Percentiles rank a stretch among this genome's conserved stretches.
Conservation (phyloP, 441 rosid species). For the Aquilaria agallochum region DNA sequence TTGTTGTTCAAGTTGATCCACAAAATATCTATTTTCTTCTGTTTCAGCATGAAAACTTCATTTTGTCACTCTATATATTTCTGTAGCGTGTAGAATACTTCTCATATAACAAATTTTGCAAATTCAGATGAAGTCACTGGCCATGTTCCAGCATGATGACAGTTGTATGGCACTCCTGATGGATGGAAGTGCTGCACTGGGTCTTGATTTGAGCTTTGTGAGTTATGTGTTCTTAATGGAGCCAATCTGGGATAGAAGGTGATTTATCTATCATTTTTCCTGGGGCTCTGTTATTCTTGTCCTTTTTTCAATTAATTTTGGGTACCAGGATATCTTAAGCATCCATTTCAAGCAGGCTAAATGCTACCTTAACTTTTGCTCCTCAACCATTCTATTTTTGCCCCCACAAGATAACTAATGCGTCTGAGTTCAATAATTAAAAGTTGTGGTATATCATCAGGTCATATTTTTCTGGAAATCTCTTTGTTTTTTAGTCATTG, state of each 20-base stretch:
- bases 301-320: constrained; percentile 1
- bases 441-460: too few species aligned
- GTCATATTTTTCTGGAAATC: not conserved
- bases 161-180: constrained; percentile 86
- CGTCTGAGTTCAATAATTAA: too few species aligned
- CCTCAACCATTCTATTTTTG: too few species aligned
- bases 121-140: constrained; percentile 71
- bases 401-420: too few species aligned
- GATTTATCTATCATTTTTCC: constrained; percentile 26
- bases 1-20: not conserved
- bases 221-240: constrained; percentile 89
- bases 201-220: constrained; percentile 97
- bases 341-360: too few species aligned
- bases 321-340: constrained; percentile 2
- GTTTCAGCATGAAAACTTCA: too few species aligned
- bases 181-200: constrained; percentile 98
- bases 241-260: constrained; percentile 99
- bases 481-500: not conserved
- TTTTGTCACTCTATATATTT: too few species aligned
- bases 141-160: constrained; percentile 64
- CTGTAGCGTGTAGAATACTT: not conserved
- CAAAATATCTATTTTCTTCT: too few species aligned
- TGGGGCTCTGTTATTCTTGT: not conserved
- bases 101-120: constrained; percentile 12
- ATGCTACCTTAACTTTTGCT: too few species aligned